Base-by-base conservation (phyloP, 768 basidiomycete species). In the Naganishia antarctica region DNA sequence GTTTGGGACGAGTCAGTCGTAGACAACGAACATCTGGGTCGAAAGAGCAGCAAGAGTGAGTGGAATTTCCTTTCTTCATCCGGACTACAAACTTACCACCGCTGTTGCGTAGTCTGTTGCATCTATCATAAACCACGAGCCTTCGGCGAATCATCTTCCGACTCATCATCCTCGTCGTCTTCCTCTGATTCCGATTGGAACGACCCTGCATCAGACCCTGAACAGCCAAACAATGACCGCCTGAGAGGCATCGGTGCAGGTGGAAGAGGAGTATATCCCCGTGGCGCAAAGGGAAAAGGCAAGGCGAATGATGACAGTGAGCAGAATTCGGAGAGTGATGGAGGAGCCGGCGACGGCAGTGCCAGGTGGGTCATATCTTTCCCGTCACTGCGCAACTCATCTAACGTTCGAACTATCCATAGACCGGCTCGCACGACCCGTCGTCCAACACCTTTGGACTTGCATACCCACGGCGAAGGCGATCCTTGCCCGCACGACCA, bases 1-100 rank as follows among this genome's bases (percentile, higher is more conserved):
- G 85, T 83, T 0, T 96, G 93, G 93, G 83, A 79, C 23, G 87
- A 90, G 18, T 87, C 85, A 61, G 88, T 90, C 3, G 82, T 94
- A 2, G 93, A 97, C 75, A 96, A 97, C 72, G 93, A 97, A 71
- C 86, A 86, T 0, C 83, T 86, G 65, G 90, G 90, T 7, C 86
- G 83, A 82, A 94, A 96, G 79, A 90, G 88, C 68, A 91, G 90
- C 29, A 97, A 97, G 80, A 91, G 93, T 94, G 34, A 26, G 50
- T 34, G 29, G 45, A 25, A 12, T 50, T 4, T 16, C 37, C 58
- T 65, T 46, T n/a, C 41, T 21, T 49, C 23, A 34, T 64, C 18
- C 51, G 48, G n/a, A n/a, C n/a, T n/a, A n/a, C n/a, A 11, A 25
- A 31, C 21, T 25, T 3, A 8, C 21, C 21, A 23, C 8, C 13